Percentiles rank a stretch among this genome's conserved stretches.
Evolutionary conservation across 164 flowering plant species (phyloP).

Genomic region (Chimonanthus salicifolius): DNA sequence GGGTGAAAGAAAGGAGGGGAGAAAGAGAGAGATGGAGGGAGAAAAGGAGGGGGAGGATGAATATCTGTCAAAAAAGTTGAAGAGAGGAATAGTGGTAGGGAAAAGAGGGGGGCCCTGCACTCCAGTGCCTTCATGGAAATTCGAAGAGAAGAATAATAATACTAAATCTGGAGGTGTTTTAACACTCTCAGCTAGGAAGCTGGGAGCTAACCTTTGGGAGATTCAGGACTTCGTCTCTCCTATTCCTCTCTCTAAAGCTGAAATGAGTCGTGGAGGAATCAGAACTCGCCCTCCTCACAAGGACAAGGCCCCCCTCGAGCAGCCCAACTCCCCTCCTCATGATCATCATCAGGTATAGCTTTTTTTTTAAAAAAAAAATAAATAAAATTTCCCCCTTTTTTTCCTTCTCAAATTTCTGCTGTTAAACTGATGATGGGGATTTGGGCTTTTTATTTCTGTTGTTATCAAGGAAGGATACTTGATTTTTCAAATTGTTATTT

Average conservation of each 20-base stretch:
- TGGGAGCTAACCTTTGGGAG: slow-evolving; percentile 73
- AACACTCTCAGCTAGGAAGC: slow-evolving; percentile 64
- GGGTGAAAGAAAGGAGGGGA: neutral
- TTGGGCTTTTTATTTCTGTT: neutral
- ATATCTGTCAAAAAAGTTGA: slow-evolving; percentile 52
- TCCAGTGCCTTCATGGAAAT: slow-evolving; percentile 67
- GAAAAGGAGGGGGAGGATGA: slow-evolving; percentile 33
- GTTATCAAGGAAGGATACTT: neutral
- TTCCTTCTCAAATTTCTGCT: neutral
- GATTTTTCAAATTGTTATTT: slow-evolving; percentile 3
- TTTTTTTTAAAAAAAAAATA: too few species aligned
- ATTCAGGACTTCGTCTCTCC: slow-evolving; percentile 17
- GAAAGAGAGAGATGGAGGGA: slow-evolving; percentile 19
- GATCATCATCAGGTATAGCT: slow-evolving; percentile 35
- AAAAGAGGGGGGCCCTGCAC: slow-evolving; percentile 58
- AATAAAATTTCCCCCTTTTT: too few species aligned
- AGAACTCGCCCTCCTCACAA: slow-evolving; percentile 28
- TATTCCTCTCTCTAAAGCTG: slow-evolving; percentile 2
- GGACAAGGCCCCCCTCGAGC: slow-evolving; percentile 26
- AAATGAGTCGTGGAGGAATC: slow-evolving; percentile 30
- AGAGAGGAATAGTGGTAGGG: slow-evolving; percentile 44
- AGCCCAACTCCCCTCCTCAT: slow-evolving; percentile 25
- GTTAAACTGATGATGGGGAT: neutral
- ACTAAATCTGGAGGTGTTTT: slow-evolving; percentile 4
- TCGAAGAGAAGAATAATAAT: slow-evolving; percentile 18